Evolutionary conservation across 1,284 basidiomycete species (phyloP).

Genomic region (Ustilago trichophora): DNA sequence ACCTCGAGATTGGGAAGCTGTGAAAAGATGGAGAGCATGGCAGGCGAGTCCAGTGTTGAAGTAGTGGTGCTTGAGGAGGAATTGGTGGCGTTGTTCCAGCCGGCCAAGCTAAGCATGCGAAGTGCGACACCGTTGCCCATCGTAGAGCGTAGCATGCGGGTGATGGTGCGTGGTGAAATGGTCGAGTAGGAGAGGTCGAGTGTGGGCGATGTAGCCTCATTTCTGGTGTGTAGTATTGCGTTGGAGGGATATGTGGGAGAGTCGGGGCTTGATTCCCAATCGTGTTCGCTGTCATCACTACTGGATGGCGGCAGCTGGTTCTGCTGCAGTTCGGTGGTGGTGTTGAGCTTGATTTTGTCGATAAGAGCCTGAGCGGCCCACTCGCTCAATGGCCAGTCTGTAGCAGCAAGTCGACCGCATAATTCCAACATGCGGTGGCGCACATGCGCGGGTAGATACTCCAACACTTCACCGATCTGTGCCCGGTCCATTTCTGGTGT

Average conservation of each 20-base stretch:
- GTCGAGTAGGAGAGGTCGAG: constrained; percentile 40
- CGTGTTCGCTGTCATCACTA: not conserved
- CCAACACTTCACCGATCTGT: constrained; percentile 15
- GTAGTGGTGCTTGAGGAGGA: too few species aligned
- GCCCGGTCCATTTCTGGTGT: not conserved
- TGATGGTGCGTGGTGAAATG: constrained; percentile 10
- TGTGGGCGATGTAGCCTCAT: too few species aligned
- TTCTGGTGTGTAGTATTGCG: too few species aligned
- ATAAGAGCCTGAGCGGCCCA: constrained; percentile 19
- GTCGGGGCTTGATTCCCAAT: constrained; percentile 9
- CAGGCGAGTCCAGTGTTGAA: constrained; percentile 6
- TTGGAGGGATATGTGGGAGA: not conserved
- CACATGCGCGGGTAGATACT: constrained; percentile 28
- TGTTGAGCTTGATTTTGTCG: not conserved
- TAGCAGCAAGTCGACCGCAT: constrained; percentile 22
- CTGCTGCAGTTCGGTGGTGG: too few species aligned
- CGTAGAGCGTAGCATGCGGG: constrained; percentile 1
- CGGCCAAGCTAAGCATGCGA: constrained; percentile 33
- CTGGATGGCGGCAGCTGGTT: too few species aligned
- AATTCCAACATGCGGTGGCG: constrained; percentile 18
- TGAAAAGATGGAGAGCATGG: constrained; percentile 8
- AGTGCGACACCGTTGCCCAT: constrained; percentile 4
- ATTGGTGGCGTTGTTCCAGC: constrained; percentile 15
- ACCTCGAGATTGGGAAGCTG: constrained; percentile 30
- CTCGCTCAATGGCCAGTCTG: constrained; percentile 21